Percentiles rank a stretch among this genome's conserved stretches.
These are phyloP conservation scores for Solanum medicagineum DNA, from an alignment of 257 asterid species.

Conservation along the genomic window DNA sequence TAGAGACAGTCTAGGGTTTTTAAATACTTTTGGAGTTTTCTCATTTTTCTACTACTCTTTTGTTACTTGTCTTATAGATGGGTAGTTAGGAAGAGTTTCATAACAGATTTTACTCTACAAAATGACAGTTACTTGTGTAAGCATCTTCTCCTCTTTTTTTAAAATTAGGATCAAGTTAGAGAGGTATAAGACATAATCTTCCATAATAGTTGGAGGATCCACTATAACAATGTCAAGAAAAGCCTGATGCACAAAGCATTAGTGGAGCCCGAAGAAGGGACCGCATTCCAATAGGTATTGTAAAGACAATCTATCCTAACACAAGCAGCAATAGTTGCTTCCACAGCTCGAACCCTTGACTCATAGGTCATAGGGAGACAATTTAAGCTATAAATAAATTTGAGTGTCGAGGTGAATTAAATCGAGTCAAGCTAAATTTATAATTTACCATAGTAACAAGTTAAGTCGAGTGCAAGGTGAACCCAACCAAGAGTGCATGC, in stretches of 20 bases:
- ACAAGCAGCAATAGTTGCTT: not conserved
- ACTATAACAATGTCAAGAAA: not conserved
- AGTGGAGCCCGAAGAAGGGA: not conserved
- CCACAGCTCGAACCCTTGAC: not conserved
- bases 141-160: not conserved
- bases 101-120: not conserved
- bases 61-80: constrained; percentile 6
- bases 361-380: not conserved
- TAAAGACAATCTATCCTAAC: not conserved
- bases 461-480: not conserved
- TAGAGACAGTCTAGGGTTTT: constrained; percentile 35
- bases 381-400: not conserved
- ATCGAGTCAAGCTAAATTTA: not conserved
- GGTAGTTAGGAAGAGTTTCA: constrained; percentile 5
- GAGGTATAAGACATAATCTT: not conserved
- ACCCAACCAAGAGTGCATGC: not conserved
- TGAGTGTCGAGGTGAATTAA: not conserved
- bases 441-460: not conserved
- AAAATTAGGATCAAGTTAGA: not conserved
- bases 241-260: not conserved
- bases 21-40: constrained; percentile 33
- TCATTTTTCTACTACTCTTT: constrained; percentile 16
- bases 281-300: not conserved
- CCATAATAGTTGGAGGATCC: not conserved
- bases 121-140: not conserved